Base-by-base conservation (phyloP, 176 grass and related monocot species). In the Juncus effusus region DNA sequence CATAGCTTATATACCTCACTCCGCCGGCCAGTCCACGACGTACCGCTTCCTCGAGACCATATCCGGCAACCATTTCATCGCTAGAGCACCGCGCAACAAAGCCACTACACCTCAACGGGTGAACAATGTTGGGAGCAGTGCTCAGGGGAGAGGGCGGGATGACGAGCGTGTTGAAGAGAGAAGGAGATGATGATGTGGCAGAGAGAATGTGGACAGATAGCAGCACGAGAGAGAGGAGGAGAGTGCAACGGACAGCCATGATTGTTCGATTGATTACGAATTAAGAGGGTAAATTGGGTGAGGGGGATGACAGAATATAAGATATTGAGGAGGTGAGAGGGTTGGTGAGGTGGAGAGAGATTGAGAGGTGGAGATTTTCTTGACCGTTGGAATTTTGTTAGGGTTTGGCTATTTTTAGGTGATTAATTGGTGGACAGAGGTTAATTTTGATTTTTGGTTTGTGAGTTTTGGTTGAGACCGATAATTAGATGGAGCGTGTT, bases 1-100 rank as follows among this genome's bases (percentile, higher is more conserved):
- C 62, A 52, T 81, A 81, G 70, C 78, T 75, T 13, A 81, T 75
- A 54, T 59, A 81, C 63, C 78, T 57, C 38, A 12, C 37, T 10
- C 62, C 45, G 3, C 11, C 54, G 4, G 42, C 42, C 38, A 80
- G 78, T 45, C 60, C 52, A 37, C 78, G 78, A 7, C 78, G 69
- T n/a, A 65, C 47, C 3, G 54, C 78, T 0, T 39, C 62, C 69
- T 59, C 69, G 36, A 72, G 44, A 51, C 54, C 0, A 10, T 71
- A 7, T 49, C 67, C 58, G 6, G 44, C 13, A 4, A 60, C 36
- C 10, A 69, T 62, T 14, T 57, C 10, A 16, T 57, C 49, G 7
- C 54, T 68, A 36, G 16, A 4, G 56, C 75, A 78, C 3, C 68
- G 61, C 13, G 74, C 75, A 2, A 69, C 54, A 7, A 60, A 50